A percentile compares a stretch with the other conserved stretches of the same genome.
phyloP scores from a whole-genome alignment of 768 basidiomycete species.

The Lyophyllum semitale region DNA sequence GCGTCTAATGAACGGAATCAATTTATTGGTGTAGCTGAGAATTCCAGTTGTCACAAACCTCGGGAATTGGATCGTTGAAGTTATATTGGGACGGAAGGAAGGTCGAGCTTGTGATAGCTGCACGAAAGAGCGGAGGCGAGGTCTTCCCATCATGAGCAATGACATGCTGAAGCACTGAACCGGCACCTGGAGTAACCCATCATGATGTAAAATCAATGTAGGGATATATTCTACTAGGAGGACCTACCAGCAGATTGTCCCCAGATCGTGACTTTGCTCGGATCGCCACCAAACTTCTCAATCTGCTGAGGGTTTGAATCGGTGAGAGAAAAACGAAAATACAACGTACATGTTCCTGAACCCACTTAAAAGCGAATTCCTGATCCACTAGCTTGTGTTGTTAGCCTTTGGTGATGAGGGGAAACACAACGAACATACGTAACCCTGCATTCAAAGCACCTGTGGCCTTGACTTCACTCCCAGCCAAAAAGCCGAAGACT shows the following conservation, averaged over 20 bases:
- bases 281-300: constrained; percentile 41
- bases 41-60: not conserved
- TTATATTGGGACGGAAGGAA: constrained; percentile 47
- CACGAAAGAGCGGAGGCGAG: constrained; percentile 42
- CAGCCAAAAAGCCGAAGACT: constrained; percentile 48
- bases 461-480: constrained; percentile 38
- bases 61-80: constrained; percentile 37
- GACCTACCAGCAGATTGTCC: constrained; percentile 40
- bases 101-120: constrained; percentile 45
- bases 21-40: not conserved
- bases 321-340: too few species aligned
- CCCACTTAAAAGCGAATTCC: too few species aligned
- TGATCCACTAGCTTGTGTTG: constrained; percentile 33
- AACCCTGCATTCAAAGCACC: constrained; percentile 52
- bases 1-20: constrained; percentile 1
- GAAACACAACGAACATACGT: constrained; percentile 30
- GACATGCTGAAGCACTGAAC: constrained; percentile 51
- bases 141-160: constrained; percentile 50
- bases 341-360: constrained; percentile 41
- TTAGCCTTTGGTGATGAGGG: constrained; percentile 17
- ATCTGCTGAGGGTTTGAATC: too few species aligned
- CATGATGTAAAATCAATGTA: not conserved
- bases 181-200: too few species aligned
- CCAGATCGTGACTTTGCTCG: constrained; percentile 41
- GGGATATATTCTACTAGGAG: not conserved